phyloP scores from a whole-genome alignment of 176 grass and related monocot species.

The Eremochloa ophiuroides region DNA sequence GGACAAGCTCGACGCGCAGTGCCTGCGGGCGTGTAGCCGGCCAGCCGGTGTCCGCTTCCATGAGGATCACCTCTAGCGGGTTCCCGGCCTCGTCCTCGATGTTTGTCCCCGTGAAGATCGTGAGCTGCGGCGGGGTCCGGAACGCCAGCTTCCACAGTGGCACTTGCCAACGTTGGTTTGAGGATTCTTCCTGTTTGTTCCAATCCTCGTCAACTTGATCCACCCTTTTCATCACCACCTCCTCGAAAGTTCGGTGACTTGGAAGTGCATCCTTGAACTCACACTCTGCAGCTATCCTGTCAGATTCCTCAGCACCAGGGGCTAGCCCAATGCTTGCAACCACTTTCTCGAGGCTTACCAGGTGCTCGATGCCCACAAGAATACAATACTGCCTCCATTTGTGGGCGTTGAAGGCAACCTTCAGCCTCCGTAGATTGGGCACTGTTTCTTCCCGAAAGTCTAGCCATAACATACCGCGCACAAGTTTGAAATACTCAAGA shows the following conservation, averaged over 20 bases:
- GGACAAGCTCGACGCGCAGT: constrained; percentile 67
- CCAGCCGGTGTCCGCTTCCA: constrained; percentile 6
- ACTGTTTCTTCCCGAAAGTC: neutral
- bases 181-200: too few relatives aligned
- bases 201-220: neutral
- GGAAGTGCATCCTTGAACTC: too few relatives aligned
- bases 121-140: constrained; percentile 2
- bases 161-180: too few relatives aligned
- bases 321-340: too few relatives aligned
- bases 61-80: constrained; percentile 53
- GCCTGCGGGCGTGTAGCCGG: neutral
- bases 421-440: neutral
- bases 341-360: neutral
- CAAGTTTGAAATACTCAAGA: neutral
- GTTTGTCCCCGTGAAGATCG: constrained; percentile 78
- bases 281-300: too few relatives aligned
- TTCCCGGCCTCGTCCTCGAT: constrained; percentile 38
- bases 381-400: neutral
- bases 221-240: neutral
- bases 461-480: too few relatives aligned
- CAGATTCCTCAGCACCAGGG: too few relatives aligned
- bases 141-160: constrained; percentile 43
- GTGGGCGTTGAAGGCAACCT: neutral
- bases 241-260: neutral
- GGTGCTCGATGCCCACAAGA: neutral